Conservation (phyloP, 345 rosid species). For the Corchorus olitorius region DNA sequence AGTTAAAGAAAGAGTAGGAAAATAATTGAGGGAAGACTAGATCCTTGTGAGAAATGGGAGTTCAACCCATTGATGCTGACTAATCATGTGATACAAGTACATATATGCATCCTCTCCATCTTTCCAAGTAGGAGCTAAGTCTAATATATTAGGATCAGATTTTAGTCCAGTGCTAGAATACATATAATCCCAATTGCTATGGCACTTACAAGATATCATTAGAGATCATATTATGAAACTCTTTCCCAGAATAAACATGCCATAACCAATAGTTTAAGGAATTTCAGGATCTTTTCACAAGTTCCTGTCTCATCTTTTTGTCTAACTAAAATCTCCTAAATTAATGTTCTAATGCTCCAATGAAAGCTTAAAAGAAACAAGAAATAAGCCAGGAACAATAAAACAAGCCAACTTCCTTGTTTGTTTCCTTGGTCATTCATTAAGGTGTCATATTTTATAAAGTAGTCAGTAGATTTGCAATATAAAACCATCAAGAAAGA, state of each 20-base stretch:
- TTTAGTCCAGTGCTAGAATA: not conserved
- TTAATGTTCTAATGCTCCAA: not conserved
- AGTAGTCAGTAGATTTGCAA: not conserved
- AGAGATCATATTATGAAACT: not conserved
- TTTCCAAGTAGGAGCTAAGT: not conserved
- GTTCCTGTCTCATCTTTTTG: not conserved
- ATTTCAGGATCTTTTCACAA: not conserved
- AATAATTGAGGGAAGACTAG: not conserved
- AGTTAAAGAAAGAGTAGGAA: not conserved
- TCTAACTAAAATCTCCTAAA: not conserved
- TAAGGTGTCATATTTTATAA: not conserved
- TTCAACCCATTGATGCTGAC: not conserved
- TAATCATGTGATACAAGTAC: not conserved
- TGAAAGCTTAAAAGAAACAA: not conserved
- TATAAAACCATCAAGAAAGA: not conserved
- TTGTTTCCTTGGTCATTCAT: not conserved
- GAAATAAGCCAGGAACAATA: not conserved
- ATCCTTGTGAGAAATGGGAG: not conserved
- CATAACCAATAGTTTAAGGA: not conserved
- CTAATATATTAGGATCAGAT: not conserved
- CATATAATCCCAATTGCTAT: not conserved
- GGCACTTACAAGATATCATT: not conserved
- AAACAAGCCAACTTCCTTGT: not conserved
- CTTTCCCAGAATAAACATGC: not conserved
- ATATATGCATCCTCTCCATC: not conserved